Percentiles rank a stretch among this genome's conserved stretches.
phyloP scores from a whole-genome alignment of 2,329 filamentous ascomycete genomes.

The Claviceps purpurea region DNA sequence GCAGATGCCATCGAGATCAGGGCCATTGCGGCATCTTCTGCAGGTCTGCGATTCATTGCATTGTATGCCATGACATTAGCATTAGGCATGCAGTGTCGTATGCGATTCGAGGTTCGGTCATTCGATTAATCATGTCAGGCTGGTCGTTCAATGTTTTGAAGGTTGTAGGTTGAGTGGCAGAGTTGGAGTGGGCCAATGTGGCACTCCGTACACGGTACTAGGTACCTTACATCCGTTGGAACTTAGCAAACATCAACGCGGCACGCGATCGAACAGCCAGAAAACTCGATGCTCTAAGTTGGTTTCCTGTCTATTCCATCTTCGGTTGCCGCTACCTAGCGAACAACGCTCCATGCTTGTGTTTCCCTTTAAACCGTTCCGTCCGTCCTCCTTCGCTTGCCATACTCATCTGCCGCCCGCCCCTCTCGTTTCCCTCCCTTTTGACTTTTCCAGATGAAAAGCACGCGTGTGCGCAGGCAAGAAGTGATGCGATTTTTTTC shows the following conservation, averaged over 20 bases:
- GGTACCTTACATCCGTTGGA: no score
- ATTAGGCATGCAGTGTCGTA: background rate
- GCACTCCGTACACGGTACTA: no score
- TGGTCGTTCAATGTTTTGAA: background rate
- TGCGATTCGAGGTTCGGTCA: background rate
- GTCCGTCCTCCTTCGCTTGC: background rate
- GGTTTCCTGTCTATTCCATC: background rate
- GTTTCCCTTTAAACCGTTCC: background rate
- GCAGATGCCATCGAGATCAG: constrained; percentile 13
- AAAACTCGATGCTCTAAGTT: background rate
- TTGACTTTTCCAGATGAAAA: background rate
- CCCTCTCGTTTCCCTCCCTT: background rate
- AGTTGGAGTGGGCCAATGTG: no score
- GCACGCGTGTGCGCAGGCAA: background rate
- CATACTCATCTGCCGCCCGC: background rate
- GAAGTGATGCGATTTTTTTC: background rate
- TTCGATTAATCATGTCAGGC: background rate
- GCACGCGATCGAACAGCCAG: no score
- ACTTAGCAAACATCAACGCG: no score
- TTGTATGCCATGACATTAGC: background rate
- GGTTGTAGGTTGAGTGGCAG: no score
- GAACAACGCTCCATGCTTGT: background rate
- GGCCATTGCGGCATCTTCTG: constrained; percentile 15
- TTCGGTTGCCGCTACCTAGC: background rate
- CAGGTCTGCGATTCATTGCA: constrained; percentile 5